Evolutionary conservation across 306 rosid genomes (phyloP).

Genomic region (Macrotyloma uniflorum): DNA sequence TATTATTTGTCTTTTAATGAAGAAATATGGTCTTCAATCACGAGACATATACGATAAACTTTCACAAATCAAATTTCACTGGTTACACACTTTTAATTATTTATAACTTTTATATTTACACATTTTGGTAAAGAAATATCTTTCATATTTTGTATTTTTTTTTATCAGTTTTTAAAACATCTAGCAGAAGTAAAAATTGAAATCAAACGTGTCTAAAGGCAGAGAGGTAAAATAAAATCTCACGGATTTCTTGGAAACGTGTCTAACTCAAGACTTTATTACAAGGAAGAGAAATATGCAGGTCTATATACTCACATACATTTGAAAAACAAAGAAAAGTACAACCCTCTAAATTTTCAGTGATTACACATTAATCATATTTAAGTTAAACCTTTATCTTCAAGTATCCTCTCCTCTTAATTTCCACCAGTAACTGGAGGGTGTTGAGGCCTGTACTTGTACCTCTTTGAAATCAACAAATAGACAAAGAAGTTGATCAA

Average conservation of each 20-base stretch:
- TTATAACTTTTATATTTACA: no score
- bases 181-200: no score
- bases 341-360: background rate
- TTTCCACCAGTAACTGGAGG: conserved; percentile 22
- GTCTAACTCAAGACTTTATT: background rate
- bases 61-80: no score
- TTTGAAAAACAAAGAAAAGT: background rate
- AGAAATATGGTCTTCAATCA: no score
- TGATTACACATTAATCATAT: conserved; percentile 48
- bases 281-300: conserved; percentile 20
- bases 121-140: no score
- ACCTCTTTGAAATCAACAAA: conserved; percentile 66
- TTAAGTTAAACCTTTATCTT: background rate
- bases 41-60: no score
- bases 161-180: no score
- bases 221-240: background rate
- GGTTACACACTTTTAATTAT: no score
- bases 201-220: no score
- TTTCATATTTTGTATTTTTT: no score
- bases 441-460: conserved; percentile 61
- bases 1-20: no score
- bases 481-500: conserved; percentile 67
- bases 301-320: background rate
- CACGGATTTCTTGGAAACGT: background rate
- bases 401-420: conserved; percentile 19